Conservation (phyloP, 2,329 filamentous ascomycete species). For the Albophoma yamanashiensis region DNA sequence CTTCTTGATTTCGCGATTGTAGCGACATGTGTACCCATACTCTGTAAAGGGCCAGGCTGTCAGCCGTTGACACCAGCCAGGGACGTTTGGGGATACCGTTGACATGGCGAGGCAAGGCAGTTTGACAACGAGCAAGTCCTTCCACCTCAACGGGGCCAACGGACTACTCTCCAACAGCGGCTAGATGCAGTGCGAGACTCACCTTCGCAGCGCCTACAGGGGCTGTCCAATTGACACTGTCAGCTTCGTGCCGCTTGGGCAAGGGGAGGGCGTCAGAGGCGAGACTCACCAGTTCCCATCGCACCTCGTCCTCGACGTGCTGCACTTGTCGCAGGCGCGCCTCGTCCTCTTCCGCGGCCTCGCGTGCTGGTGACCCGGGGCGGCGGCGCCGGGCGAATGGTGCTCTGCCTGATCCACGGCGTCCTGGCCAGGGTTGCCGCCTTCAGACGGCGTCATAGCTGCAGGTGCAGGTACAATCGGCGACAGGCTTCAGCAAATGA, state of each 20-base stretch:
- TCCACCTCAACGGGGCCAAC: no score
- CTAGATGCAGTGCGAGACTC: slow-evolving; percentile 4
- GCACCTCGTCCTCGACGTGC: slow-evolving; percentile 28
- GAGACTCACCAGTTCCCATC: slow-evolving; percentile 30
- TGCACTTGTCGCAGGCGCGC: slow-evolving; percentile 22
- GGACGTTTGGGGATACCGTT: background rate
- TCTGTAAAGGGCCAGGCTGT: slow-evolving; percentile 12
- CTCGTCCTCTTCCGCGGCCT: slow-evolving; percentile 17
- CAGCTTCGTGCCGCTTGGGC: background rate
- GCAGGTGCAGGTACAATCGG: background rate
- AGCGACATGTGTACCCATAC: slow-evolving; percentile 25
- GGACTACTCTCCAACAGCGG: background rate
- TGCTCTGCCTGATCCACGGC: background rate
- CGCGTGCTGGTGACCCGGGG: slow-evolving; percentile 9
- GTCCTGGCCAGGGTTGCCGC: background rate
- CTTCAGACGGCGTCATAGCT: background rate
- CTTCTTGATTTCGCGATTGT: slow-evolving; percentile 25
- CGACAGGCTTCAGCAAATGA: background rate
- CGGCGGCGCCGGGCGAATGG: background rate
- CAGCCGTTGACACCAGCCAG: background rate
- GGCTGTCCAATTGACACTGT: slow-evolving; percentile 3
- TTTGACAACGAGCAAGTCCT: background rate
- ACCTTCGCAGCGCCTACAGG: slow-evolving; percentile 26
- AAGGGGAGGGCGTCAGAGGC: background rate
- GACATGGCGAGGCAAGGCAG: background rate